Evolutionary conservation across 2,329 filamentous ascomycete genomes (phyloP).

Genomic region (Aspergillus sp.): DNA sequence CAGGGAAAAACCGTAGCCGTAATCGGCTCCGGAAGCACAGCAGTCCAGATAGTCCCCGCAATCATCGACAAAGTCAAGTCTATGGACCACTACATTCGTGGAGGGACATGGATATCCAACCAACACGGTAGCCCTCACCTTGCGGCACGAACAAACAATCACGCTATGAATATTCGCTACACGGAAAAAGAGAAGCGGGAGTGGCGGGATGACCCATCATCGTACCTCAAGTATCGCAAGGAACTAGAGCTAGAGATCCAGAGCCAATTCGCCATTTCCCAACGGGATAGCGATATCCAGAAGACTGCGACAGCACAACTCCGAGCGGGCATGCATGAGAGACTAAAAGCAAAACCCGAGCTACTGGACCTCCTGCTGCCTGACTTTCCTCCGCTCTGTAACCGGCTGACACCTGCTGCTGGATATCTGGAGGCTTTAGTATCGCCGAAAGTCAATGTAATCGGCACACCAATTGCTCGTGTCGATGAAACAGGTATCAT

Average conservation of each 20-base stretch:
- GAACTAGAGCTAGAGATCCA: constrained; percentile 8
- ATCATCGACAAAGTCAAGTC: constrained; percentile 1
- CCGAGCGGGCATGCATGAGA: background rate
- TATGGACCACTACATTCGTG: constrained; percentile 11
- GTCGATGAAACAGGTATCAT: background rate
- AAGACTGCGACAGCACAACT: background rate
- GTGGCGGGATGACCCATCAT: background rate
- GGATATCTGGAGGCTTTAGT: constrained; percentile 1
- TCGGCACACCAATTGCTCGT: background rate
- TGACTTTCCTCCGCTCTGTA: constrained; percentile 4
- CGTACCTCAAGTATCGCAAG: constrained; percentile 10
- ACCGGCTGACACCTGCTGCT: constrained; percentile 3
- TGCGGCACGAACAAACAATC: background rate
- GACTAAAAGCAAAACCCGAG: background rate
- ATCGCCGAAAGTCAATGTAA: constrained; percentile 6
- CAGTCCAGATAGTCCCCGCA: constrained; percentile 5
- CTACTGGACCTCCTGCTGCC: constrained; percentile 1
- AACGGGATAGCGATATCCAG: background rate
- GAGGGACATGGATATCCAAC: constrained; percentile 6
- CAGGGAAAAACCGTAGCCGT: background rate
- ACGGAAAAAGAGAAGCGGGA: background rate
- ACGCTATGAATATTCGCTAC: constrained; percentile 1
- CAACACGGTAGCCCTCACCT: constrained; percentile 1
- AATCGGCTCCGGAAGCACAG: constrained; percentile 6
- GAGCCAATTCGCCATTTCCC: constrained; percentile 4